Base-by-base conservation (phyloP, 345 rosid species). In the Ailanthus altissimus region DNA sequence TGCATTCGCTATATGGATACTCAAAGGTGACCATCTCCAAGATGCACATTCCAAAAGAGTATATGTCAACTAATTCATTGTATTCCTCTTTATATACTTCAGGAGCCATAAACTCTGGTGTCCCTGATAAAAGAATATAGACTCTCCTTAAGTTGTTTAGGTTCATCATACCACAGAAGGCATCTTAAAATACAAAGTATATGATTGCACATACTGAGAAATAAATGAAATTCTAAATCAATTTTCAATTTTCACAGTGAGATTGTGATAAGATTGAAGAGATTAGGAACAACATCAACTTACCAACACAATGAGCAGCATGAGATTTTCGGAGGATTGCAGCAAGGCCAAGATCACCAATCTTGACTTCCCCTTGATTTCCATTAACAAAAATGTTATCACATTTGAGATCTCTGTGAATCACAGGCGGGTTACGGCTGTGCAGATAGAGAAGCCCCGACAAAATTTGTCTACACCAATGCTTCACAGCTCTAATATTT, bases 81-180 rank as follows among this genome's bases (percentile, higher is more conserved):
- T 97, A 97, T 70, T 90, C 97, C 82, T 97, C 99, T 85, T 91
- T 90, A 79, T 97, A 97, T 32, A 97, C 93, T 76, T 97, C 99
- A 6, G 99, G 99, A 58, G 99, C 99, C 99, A 97, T 97, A 69
- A 97, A 97, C 85, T 97, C 99, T 2, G 98, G 98, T 21, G 99
- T 96, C 36, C 99, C 99, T 96, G 85, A 61, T 58, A 51, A 25
- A 50, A 57, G 28, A 21, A 50, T 7, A 68, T 8, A 50, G 42
- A n/a, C n/a, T 26, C 50, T 50, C 16, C 46, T 45, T n/a, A 40
- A 20, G 32, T 21, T 54, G 21, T 56, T 70, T 36, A 45, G 50
- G 38, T 54, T 14, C 50, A 71, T 71, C 74, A 53, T 54, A 54
- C 16, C 26, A 42, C 25, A 8, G 50, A 64, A 64, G 2, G 26